Percentiles rank a stretch among this genome's conserved stretches.
Conservation (phyloP, 805 yeast genomes). For the Yamadazyma tumulicola region DNA sequence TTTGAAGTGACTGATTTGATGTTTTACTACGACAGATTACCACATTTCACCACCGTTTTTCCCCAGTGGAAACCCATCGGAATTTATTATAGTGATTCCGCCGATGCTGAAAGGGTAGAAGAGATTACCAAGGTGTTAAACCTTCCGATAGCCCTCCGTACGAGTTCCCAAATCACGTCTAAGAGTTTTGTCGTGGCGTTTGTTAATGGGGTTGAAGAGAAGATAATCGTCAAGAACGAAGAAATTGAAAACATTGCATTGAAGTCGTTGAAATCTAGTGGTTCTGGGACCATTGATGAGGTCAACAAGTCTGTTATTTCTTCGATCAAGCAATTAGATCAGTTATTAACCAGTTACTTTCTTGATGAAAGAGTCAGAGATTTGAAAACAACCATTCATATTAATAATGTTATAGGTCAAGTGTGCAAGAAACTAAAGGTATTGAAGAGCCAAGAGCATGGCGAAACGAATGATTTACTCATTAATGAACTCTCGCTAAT, state of each 20-base stretch:
- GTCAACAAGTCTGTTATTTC: conserved; percentile 2
- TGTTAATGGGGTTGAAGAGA: conserved; percentile 4
- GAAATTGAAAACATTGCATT: conserved; percentile 33
- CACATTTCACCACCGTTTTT: conserved; percentile 24
- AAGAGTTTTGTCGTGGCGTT: conserved; percentile 5
- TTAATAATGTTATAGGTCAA: conserved; percentile 24
- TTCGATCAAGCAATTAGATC: conserved; percentile 18
- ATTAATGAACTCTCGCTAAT: conserved; percentile 28
- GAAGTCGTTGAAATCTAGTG: conserved; percentile 24
- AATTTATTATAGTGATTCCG: conserved; percentile 20
- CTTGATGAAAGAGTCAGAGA: conserved; percentile 1
- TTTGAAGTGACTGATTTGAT: conserved; percentile 30
- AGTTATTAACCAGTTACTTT: conserved; percentile 19
- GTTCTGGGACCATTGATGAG: conserved; percentile 16
- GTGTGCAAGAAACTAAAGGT: conserved; percentile 16
- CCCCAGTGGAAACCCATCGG: conserved; percentile 30
- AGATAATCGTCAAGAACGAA: conserved; percentile 19
- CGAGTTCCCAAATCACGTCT: not conserved
- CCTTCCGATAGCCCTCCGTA: conserved; percentile 1
- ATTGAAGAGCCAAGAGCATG: conserved; percentile 1
- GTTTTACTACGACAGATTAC: conserved; percentile 22
- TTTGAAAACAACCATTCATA: conserved; percentile 12
- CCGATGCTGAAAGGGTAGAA: not conserved
- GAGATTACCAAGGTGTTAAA: conserved; percentile 4
- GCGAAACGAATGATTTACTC: conserved; percentile 14